Evolutionary conservation across 176 grass and related monocot genomes (phyloP), one percentile per base, ranked within the genome.

Genomic region (Zizania latifolia): DNA sequence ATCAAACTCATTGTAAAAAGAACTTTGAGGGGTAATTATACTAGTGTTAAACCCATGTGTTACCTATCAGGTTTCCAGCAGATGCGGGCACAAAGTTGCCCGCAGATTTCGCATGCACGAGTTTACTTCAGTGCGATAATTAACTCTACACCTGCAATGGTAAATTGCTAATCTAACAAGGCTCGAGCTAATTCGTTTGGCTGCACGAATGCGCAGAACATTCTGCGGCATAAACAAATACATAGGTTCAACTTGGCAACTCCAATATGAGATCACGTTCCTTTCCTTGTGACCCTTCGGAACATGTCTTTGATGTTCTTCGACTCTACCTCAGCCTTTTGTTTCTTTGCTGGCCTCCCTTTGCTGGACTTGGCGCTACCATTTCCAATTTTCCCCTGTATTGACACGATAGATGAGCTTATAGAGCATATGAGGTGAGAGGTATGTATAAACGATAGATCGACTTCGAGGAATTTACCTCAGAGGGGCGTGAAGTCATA

Each of bases 301-400:
- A 99, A 99, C 91, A 99, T 94, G 53, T 99, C 95, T 78, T 88
- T 88, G 29, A 99, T 94, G 78, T 92, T 99, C 78, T 86, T 81
- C 3, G 91, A 99, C 68, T 87, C 89, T 29, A 87, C 80, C 77
- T 92, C 79, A 7, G 29, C 40, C 67, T 99, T 99, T 5, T 51
- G 67, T 64, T 90, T 99, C 74, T 99, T 99, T 10, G 79, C 58
- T 48, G 79, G 89, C 55, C 80, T 88, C 73, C 91, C 89, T 83
- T 88, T 90, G 38, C 79, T 88, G 36, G 84, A 63, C 51, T 58
- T 88, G 34, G 40, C 53, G 36, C 63, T 77, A 27, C 36, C 58
- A 69, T 82, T 88, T 60, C 51, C 79, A 15, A 53, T 64, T 16
- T 77, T 77, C 78, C 62, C 65, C 95, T 94, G 76, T 0, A 58